phyloP scores from a whole-genome alignment of 1,139 yeast genomes.

The Geotrichum reessii region DNA sequence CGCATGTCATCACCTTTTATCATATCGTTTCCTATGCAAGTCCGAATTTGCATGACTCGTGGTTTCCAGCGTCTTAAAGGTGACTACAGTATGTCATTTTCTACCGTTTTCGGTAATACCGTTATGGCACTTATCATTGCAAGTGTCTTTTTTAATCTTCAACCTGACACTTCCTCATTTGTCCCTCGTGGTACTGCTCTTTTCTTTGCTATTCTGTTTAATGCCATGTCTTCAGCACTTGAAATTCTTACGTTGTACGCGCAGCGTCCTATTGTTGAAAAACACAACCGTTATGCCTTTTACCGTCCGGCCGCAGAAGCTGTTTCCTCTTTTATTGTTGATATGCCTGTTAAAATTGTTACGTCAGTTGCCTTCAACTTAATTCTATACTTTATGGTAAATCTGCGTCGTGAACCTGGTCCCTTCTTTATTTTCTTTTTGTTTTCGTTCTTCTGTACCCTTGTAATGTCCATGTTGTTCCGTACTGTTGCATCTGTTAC shows the following conservation, averaged over 20 bases:
- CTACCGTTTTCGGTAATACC: slow-evolving; percentile 57
- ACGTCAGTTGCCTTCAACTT: slow-evolving; percentile 56
- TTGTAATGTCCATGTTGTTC: slow-evolving; percentile 66
- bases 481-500: slow-evolving; percentile 63
- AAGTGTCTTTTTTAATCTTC: slow-evolving; percentile 66
- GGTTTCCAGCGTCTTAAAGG: slow-evolving; percentile 59
- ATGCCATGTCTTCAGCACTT: slow-evolving; percentile 68
- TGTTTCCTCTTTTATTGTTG: slow-evolving; percentile 61
- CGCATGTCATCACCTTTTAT: slow-evolving; percentile 57
- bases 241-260: slow-evolving; percentile 66
- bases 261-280: slow-evolving; percentile 71
- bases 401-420: slow-evolving; percentile 61
- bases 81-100: slow-evolving; percentile 57
- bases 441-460: slow-evolving; percentile 48
- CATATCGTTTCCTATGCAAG: slow-evolving; percentile 59
- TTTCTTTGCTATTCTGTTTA: slow-evolving; percentile 71
- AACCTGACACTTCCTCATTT: slow-evolving; percentile 47
- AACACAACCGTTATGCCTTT: slow-evolving; percentile 67
- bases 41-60: slow-evolving; percentile 53
- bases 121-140: slow-evolving; percentile 68
- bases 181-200: slow-evolving; percentile 64
- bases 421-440: slow-evolving; percentile 61
- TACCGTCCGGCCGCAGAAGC: slow-evolving; percentile 79
- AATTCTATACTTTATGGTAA: slow-evolving; percentile 58
- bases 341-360: slow-evolving; percentile 55